Evolutionary conservation across 2,329 filamentous ascomycete species (phyloP).

Genomic region (Endoconidiophora laricicola): DNA sequence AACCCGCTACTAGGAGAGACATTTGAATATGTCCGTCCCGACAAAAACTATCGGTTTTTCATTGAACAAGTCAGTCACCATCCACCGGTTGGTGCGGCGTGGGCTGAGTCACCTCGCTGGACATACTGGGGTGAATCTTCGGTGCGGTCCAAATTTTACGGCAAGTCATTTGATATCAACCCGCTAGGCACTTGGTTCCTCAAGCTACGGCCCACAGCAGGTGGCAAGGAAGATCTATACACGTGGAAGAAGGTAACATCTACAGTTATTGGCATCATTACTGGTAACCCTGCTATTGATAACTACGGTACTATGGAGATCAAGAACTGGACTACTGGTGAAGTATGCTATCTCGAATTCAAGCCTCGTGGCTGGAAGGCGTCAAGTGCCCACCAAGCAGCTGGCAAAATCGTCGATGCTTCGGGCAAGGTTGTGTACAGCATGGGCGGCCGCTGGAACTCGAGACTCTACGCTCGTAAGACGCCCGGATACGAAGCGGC

Average conservation of each 20-base stretch:
- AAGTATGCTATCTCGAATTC: conserved; percentile 79
- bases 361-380: conserved; percentile 94
- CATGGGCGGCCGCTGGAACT: conserved; percentile 91
- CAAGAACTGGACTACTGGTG: conserved; percentile 92
- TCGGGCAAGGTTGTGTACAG: conserved; percentile 72
- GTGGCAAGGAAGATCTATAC: conserved; percentile 71
- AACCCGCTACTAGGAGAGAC: conserved; percentile 93
- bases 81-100: conserved; percentile 82
- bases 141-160: conserved; percentile 93
- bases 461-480: conserved; percentile 83
- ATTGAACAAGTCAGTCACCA: conserved; percentile 98
- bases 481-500: conserved; percentile 78
- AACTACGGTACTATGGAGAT: conserved; percentile 96
- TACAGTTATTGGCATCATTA: conserved; percentile 96
- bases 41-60: conserved; percentile 97
- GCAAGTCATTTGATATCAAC: conserved; percentile 94
- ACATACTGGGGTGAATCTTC: conserved; percentile 94
- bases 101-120: conserved; percentile 85
- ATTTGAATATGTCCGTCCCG: conserved; percentile 86
- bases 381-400: conserved; percentile 73
- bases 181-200: conserved; percentile 95
- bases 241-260: conserved; percentile 99
- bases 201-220: conserved; percentile 57
- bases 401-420: conserved; percentile 68
- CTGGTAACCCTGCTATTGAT: conserved; percentile 88